Evolutionary conservation across 148 eudicot genomes (phyloP), one percentile per base, ranked within the genome.

Genomic region (Dysphania ambrosioides): DNA sequence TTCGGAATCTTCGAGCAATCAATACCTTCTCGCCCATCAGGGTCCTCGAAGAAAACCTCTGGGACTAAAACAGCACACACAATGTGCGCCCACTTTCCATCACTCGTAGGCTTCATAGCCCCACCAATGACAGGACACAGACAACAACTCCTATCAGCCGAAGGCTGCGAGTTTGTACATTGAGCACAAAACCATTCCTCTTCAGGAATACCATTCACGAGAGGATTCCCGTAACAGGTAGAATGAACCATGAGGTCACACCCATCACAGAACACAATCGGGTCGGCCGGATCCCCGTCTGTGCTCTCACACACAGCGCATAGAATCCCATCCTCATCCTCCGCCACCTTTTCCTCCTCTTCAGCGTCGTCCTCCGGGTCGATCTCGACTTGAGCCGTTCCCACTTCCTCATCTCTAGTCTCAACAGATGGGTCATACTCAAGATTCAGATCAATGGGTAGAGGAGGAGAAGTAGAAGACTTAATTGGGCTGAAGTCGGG

Each of bases 211-310:
- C 80, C 85, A 1, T 87, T 77, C 0, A 81, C 71, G 0, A 95
- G 84, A 0, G 98, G 98, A 23, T 82, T 72, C 0, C 98, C 98
- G 21, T 92, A 95, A 64, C 98, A 95, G 4, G 87, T 77, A 36
- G 91, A 59, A 73, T 95, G 98, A 35, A 90, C 98, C 98, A 89
- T 95, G 0, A 95, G 75, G 16, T 92, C 91, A 70, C 98, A 95
- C 1, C 97, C 97, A 55, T 95, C 98, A 72, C 98, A 95, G 70
- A 95, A 84, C 10, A 95, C 98, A 4, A 95, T 95, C 19, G 98
- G 98, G 38, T 92, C 96, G 18, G 72, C 62, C 53, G 92, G 93
- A 68, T 95, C 96, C 0, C 92, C 98, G 18, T 95, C 97, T 30
- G 96, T 88, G 85, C 96, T 92, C 13, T 81, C 85, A 67, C 98